phyloP scores from a whole-genome alignment of 1,284 basidiomycete genomes.

The Irpex rosettiformis region DNA sequence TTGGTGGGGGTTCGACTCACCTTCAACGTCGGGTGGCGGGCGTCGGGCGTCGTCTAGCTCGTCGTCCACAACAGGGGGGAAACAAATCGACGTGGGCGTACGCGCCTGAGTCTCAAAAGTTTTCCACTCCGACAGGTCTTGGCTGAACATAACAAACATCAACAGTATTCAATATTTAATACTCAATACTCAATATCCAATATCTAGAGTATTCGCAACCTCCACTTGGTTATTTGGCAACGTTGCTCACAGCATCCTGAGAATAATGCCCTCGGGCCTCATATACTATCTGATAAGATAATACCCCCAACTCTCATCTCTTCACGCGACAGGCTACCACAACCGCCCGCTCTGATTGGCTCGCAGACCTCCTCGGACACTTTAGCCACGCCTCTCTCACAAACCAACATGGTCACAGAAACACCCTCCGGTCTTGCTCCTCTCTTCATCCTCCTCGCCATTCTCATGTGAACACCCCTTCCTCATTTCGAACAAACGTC shows the following conservation, averaged over 20 bases:
- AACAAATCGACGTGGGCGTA: too few species aligned
- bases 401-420: constrained; percentile 4
- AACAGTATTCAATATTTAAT: too few species aligned
- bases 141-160: too few species aligned
- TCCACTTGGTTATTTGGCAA: too few species aligned
- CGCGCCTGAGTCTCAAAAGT: too few species aligned
- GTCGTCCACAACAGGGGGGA: neutral
- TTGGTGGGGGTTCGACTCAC: too few species aligned
- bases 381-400: neutral
- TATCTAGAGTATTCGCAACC: too few species aligned
- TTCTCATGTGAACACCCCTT: constrained; percentile 40
- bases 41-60: too few species aligned
- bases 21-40: too few species aligned
- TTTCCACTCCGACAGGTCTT: too few species aligned
- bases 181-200: too few species aligned
- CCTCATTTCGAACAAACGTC: constrained; percentile 7
- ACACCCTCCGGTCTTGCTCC: constrained; percentile 21
- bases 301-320: neutral
- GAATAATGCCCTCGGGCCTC: neutral
- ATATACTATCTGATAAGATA: constrained; percentile 19
- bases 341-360: neutral
- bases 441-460: constrained; percentile 33
- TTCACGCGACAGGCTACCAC: neutral
- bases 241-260: constrained; percentile 6
- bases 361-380: neutral